Conservation (phyloP, 306 rosid species). For the Cucumis hystrix region DNA sequence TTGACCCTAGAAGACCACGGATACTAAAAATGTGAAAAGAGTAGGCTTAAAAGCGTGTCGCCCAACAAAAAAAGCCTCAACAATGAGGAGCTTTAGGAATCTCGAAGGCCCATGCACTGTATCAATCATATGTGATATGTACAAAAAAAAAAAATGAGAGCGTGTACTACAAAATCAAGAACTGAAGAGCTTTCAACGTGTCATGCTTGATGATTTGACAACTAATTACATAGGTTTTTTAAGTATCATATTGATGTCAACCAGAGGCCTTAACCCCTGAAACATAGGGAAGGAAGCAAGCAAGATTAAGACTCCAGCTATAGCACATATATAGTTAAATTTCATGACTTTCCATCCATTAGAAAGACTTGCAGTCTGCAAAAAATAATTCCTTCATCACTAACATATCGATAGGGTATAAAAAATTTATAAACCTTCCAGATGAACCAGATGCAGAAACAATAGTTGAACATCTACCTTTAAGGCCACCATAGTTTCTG, state of each 20-base stretch:
- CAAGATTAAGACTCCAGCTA: neutral
- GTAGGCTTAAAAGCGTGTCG: neutral
- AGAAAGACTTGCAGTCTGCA: neutral
- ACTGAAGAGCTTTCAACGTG: neutral
- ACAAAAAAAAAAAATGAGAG: neutral
- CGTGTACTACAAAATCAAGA: neutral
- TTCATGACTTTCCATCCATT: neutral
- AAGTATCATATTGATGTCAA: no score
- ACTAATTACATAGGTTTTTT: neutral
- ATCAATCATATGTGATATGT: no score
- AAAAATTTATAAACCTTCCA: constrained; percentile 46
- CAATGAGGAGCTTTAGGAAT: neutral
- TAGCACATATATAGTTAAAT: neutral
- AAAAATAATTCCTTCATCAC: neutral
- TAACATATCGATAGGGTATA: neutral
- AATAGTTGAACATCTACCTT: constrained; percentile 36
- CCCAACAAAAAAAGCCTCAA: neutral
- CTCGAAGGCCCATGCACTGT: neutral
- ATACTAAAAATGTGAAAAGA: neutral
- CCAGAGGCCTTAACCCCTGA: no score
- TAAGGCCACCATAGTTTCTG: constrained; percentile 54
- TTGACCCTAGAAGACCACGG: constrained; percentile 38
- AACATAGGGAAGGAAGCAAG: neutral
- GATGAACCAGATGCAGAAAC: constrained; percentile 60
- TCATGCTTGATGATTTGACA: neutral